These are phyloP conservation scores for Penicillium frequentans DNA, from an alignment of 2,329 filamentous ascomycete species.

Conservation along the genomic window DNA sequence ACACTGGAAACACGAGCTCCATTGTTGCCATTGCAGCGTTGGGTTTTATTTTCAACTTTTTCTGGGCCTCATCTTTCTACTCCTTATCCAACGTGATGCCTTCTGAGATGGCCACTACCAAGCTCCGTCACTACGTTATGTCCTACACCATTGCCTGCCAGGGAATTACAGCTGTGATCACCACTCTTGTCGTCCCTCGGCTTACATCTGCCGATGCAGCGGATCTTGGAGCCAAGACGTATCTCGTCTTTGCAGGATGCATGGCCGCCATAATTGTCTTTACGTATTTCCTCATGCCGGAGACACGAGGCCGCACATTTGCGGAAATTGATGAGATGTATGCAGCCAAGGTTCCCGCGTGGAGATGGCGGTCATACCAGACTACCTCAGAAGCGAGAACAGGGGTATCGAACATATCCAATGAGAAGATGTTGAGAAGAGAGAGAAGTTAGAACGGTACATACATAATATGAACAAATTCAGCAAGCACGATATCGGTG, in stretches of 20 bases:
- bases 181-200: conserved; percentile 40
- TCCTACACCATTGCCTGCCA: conserved; percentile 37
- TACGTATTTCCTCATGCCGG: conserved; percentile 31
- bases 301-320: conserved; percentile 33
- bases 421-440: background rate
- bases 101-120: conserved; percentile 38
- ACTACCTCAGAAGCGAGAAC: conserved; percentile 22
- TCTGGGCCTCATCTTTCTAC: conserved; percentile 39
- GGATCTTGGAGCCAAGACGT: conserved; percentile 34
- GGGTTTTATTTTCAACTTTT: conserved; percentile 40
- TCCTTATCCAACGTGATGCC: conserved; percentile 36
- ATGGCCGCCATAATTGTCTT: conserved; percentile 32
- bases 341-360: conserved; percentile 29
- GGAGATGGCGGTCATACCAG: conserved; percentile 34
- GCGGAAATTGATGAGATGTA: conserved; percentile 38
- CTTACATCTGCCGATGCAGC: conserved; percentile 35
- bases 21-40: conserved; percentile 32
- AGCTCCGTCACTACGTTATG: conserved; percentile 40
- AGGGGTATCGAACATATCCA: background rate
- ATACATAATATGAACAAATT: background rate
- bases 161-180: conserved; percentile 39
- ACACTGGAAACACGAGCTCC: conserved; percentile 21
- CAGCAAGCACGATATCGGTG: background rate
- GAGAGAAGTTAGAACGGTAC: background rate
- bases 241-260: conserved; percentile 35